These are phyloP conservation scores for Trichocomaceae sp. DNA, from an alignment of 2,329 filamentous ascomycete species.

Conservation along the genomic window DNA sequence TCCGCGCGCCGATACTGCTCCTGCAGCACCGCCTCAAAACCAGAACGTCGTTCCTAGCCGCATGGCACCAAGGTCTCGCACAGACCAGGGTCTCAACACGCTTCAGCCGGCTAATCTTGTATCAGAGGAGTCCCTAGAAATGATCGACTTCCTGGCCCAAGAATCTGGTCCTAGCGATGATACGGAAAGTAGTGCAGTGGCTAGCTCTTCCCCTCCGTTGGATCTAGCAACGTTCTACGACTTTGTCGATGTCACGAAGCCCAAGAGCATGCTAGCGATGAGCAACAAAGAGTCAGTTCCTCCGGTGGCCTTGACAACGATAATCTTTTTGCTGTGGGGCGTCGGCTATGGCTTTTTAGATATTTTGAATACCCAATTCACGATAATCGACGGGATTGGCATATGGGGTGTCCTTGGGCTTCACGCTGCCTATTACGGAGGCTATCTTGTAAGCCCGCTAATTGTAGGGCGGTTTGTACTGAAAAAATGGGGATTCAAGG, in stretches of 20 bases:
- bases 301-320: constrained; percentile 59
- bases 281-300: constrained; percentile 52
- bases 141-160: constrained; percentile 51
- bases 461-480: constrained; percentile 51
- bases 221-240: constrained; percentile 52
- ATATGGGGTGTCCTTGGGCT: constrained; percentile 40
- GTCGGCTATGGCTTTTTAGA: constrained; percentile 84
- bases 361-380: constrained; percentile 63
- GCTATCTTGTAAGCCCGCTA: constrained; percentile 52
- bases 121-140: constrained; percentile 20
- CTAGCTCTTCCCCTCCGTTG: constrained; percentile 26
- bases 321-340: constrained; percentile 84
- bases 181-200: constrained; percentile 31
- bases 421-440: constrained; percentile 55
- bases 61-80: constrained; percentile 6
- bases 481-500: constrained; percentile 56
- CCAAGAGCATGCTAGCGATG: constrained; percentile 54
- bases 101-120: constrained; percentile 7
- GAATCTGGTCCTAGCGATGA: constrained; percentile 37
- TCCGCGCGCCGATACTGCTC: background rate
- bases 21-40: background rate
- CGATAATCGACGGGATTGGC: constrained; percentile 40
- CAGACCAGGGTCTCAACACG: constrained; percentile 14
- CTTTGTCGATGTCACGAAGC: constrained; percentile 53
- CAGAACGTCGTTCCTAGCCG: background rate